Conservation (phyloP, 805 yeast genomes). For the Zygosaccharomyces bisporus region DNA sequence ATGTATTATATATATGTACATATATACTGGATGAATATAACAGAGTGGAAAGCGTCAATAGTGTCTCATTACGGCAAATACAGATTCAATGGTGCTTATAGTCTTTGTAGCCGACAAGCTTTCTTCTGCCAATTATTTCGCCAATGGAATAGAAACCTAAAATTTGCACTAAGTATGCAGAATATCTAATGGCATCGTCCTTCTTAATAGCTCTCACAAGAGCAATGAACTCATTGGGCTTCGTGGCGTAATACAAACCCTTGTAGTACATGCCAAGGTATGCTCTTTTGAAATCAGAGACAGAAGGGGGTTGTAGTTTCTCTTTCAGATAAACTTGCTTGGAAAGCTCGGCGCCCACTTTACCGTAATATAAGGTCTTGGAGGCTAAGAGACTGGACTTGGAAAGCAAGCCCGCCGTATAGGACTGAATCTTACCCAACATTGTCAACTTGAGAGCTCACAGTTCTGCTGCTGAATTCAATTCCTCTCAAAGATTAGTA, state of each 20-base stretch:
- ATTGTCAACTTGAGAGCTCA: slow-evolving; percentile 12
- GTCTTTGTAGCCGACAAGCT: slow-evolving; percentile 75
- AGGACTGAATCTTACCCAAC: slow-evolving; percentile 31
- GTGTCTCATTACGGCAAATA: slow-evolving; percentile 5
- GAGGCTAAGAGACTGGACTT: slow-evolving; percentile 38
- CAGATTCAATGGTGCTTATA: slow-evolving; percentile 14
- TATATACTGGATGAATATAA: slow-evolving; percentile 17
- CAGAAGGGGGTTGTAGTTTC: slow-evolving; percentile 87
- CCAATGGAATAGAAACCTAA: slow-evolving; percentile 91
- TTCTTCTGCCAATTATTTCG: slow-evolving; percentile 95
- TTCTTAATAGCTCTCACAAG: slow-evolving; percentile 48
- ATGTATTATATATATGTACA: slow-evolving; percentile 14
- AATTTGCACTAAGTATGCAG: slow-evolving; percentile 76
- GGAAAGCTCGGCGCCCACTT: slow-evolving; percentile 49
- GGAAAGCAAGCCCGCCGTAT: slow-evolving; percentile 25
- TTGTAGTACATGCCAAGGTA: slow-evolving; percentile 53
- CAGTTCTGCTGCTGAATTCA: neutral
- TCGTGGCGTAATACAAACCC: slow-evolving; percentile 43
- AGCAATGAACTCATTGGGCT: slow-evolving; percentile 58
- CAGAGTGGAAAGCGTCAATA: slow-evolving; percentile 10
- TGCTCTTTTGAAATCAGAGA: slow-evolving; percentile 70
- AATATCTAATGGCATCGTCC: slow-evolving; percentile 59
- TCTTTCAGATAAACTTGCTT: slow-evolving; percentile 79
- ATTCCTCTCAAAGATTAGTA: neutral
- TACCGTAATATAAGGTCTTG: slow-evolving; percentile 74